Percentiles rank a stretch among this genome's conserved stretches.
These are phyloP conservation scores for Fusarium mundagurra DNA, from an alignment of 2,329 filamentous ascomycete genomes.

Conservation along the genomic window DNA sequence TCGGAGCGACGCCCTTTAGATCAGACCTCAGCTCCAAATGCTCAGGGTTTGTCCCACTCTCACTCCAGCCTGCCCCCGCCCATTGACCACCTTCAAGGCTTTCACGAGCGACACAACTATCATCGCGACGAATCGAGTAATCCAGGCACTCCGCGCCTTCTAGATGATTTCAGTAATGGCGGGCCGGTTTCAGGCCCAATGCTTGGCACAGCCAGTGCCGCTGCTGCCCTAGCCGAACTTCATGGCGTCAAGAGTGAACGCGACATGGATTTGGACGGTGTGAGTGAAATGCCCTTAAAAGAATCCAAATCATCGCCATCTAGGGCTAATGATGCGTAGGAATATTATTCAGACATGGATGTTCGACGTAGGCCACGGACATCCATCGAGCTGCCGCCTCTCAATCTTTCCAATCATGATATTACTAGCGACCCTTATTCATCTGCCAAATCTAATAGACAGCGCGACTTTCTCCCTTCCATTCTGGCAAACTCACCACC, in stretches of 20 bases:
- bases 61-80: conserved; percentile 22
- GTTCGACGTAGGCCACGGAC: conserved; percentile 70
- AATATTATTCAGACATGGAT: conserved; percentile 77
- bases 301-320: conserved; percentile 25
- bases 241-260: conserved; percentile 77
- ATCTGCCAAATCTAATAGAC: conserved; percentile 67
- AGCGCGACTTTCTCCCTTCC: conserved; percentile 82
- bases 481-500: conserved; percentile 84
- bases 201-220: conserved; percentile 74
- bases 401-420: conserved; percentile 66
- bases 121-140: conserved; percentile 73
- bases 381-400: conserved; percentile 77
- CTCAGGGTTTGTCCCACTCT: conserved; percentile 46
- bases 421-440: conserved; percentile 80
- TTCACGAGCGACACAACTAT: conserved; percentile 63
- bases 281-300: conserved; percentile 57
- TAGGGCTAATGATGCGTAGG: conserved; percentile 52
- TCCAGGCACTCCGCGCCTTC: conserved; percentile 73
- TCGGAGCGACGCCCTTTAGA: conserved; percentile 70
- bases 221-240: conserved; percentile 87
- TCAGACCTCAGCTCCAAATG: conserved; percentile 46
- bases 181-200: conserved; percentile 45
- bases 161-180: conserved; percentile 72
- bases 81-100: conserved; percentile 41
- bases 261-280: conserved; percentile 82